These are phyloP conservation scores for Pseudogymnoascus sp. DNA, from an alignment of 2,329 filamentous ascomycete genomes.

Conservation along the genomic window DNA sequence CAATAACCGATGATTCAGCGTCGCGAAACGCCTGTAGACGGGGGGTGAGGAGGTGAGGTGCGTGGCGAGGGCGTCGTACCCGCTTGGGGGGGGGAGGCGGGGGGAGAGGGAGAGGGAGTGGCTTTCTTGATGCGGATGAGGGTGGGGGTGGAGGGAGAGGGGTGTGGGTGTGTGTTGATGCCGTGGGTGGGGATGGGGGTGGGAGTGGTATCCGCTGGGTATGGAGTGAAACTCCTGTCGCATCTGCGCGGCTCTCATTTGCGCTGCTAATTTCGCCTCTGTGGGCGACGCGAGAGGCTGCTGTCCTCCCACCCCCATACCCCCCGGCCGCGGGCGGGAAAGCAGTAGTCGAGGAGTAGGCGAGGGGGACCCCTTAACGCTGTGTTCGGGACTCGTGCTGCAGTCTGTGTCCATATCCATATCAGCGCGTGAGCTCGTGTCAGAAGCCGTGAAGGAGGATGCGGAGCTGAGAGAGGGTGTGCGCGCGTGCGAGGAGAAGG, in stretches of 20 bases:
- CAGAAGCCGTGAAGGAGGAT: not conserved
- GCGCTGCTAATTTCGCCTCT: slow-evolving; percentile 24
- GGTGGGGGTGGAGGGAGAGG: slow-evolving; percentile 32
- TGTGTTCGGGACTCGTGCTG: slow-evolving; percentile 38
- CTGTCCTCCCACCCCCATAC: not conserved
- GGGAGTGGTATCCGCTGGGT: slow-evolving; percentile 23
- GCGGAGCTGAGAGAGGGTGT: not conserved
- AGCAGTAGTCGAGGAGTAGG: not conserved
- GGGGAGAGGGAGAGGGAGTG: slow-evolving; percentile 25
- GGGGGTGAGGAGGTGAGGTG: slow-evolving; percentile 45
- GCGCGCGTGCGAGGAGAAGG: not conserved
- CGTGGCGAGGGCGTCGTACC: slow-evolving; percentile 56
- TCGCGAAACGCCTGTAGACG: slow-evolving; percentile 76
- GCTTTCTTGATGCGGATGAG: slow-evolving; percentile 31
- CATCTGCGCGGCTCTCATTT: slow-evolving; percentile 26
- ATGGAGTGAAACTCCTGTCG: slow-evolving; percentile 22
- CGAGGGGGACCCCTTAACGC: slow-evolving; percentile 27
- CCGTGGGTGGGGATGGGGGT: not conserved
- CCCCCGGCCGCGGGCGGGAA: not conserved
- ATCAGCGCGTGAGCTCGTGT: too few relatives aligned
- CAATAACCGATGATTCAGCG: slow-evolving; percentile 72
- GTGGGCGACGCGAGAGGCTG: slow-evolving; percentile 16
- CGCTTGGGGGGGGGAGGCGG: slow-evolving; percentile 31
- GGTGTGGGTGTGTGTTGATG: not conserved
- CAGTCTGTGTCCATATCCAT: slow-evolving; percentile 36